phyloP scores from a whole-genome alignment of 108 stramenopile genomes.

The Discostella pseudostelligera region DNA sequence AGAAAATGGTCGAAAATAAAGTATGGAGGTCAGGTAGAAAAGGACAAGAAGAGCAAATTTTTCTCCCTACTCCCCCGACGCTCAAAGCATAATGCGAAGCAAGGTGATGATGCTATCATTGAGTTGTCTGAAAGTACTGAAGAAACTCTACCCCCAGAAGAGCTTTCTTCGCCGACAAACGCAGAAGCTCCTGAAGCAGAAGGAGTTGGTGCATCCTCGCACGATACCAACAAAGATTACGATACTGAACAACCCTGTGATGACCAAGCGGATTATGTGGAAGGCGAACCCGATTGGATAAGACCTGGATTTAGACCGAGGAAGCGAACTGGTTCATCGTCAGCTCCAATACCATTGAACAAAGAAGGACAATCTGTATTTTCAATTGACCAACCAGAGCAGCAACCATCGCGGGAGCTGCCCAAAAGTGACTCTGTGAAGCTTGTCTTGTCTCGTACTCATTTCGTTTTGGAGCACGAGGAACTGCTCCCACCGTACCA shows the following conservation, averaged over 20 bases:
- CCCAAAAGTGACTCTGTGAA: slow-evolving; percentile 53
- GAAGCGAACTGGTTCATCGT: slow-evolving; percentile 22
- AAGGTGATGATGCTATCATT: background rate
- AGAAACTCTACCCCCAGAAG: background rate
- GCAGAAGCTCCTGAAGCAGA: background rate
- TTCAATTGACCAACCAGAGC: slow-evolving; percentile 32
- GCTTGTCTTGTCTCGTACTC: slow-evolving; percentile 45
- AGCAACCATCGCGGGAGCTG: slow-evolving; percentile 17
- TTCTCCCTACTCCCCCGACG: slow-evolving; percentile 17
- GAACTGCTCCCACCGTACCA: slow-evolving; percentile 50
- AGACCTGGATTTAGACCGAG: slow-evolving; percentile 16
- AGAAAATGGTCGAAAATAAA: slow-evolving; percentile 51
- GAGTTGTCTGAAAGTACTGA: slow-evolving; percentile 5
- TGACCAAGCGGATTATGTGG: slow-evolving; percentile 7
- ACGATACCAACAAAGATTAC: slow-evolving; percentile 10
- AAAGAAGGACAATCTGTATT: slow-evolving; percentile 45
- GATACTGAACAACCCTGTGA: slow-evolving; percentile 7
- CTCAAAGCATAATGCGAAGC: slow-evolving; percentile 7
- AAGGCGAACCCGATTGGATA: slow-evolving; percentile 47
- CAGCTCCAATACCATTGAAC: slow-evolving; percentile 9
- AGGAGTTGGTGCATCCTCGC: background rate
- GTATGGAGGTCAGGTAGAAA: slow-evolving; percentile 41
- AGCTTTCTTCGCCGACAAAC: background rate
- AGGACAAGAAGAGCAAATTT: slow-evolving; percentile 30
- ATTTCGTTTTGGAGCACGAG: slow-evolving; percentile 51